Evolutionary conservation across 2,329 filamentous ascomycete species (phyloP), one percentile per base, ranked within the genome.

Genomic region (Chrysoporthe cubensis): DNA sequence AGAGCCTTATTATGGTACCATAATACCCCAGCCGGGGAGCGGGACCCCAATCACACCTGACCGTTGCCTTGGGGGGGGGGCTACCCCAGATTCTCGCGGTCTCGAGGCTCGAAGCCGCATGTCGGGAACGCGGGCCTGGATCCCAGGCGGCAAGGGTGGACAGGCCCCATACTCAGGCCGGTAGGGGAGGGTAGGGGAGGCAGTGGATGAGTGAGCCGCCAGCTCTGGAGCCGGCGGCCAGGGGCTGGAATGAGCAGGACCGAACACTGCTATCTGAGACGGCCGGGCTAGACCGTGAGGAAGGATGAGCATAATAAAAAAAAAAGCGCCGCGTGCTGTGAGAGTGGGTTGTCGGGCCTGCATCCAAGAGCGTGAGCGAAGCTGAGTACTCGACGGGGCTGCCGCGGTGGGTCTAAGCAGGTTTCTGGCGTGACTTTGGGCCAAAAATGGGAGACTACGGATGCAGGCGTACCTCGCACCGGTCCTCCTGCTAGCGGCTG

Each of bases 111-210:
- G 8, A 57, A 50, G 44, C 13, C 26, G 52, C 46, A 44, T 34
- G 56, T 61, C 68, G 68, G 68, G 60, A 64, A 48, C 21, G 46
- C 68, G 68, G 68, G 65, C 68, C 68, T 67, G n/a, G 3, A 54
- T 69, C 65, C 68, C 68, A 65, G 59, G 57, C 68, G 63, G 68
- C 64, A 62, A 62, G 65, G 61, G 62, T 61, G 65, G 60, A 63
- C 43, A 58, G 42, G 26, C 16, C 11, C 59, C 43, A 50, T 57
- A 50, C 50, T 50, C 40, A 40, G 34, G 21, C 43, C 32, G 50
- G 50, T 44, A 58, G 40, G 59, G 52, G 52, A 58, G 34, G 40
- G 13, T 34, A 64, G 50, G 50, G 62, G 52, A 21, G 18, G 14
- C 43, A 37, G 62, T 50, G 58, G 16, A 21, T 44, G 21, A 54